phyloP scores from a whole-genome alignment of 2,329 filamentous ascomycete species.

The Orbilia quercus region DNA sequence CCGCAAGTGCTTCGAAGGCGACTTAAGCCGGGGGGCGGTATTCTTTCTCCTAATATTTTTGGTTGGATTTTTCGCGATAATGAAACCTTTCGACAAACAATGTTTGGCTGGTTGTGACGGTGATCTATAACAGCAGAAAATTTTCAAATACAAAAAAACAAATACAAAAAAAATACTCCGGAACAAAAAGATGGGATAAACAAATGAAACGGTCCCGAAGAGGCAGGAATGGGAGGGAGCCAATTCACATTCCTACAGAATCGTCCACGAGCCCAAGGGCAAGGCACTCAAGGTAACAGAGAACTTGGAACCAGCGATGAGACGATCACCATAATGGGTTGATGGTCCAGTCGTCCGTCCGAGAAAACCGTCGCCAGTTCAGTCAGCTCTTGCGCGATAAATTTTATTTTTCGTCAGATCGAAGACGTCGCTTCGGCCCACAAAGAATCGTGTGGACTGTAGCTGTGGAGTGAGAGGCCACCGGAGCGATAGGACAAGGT shows the following conservation, averaged over 20 bases:
- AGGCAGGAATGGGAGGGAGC: slow-evolving; percentile 11
- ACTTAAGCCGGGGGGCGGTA: slow-evolving; percentile 21
- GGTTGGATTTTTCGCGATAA: slow-evolving; percentile 15
- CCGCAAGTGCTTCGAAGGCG: slow-evolving; percentile 15
- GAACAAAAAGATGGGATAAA: slow-evolving; percentile 7
- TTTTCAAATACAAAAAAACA: slow-evolving; percentile 31
- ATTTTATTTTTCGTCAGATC: slow-evolving; percentile 25
- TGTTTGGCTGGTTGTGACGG: slow-evolving; percentile 5
- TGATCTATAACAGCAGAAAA: slow-evolving; percentile 29
- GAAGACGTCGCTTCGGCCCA: slow-evolving; percentile 41
- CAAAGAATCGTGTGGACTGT: slow-evolving; percentile 23
- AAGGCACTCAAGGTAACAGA: slow-evolving; percentile 46
- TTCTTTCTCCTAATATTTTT: slow-evolving; percentile 15
- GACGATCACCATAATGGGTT: slow-evolving; percentile 44
- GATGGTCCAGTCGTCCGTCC: slow-evolving; percentile 35
- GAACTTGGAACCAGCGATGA: slow-evolving; percentile 22
- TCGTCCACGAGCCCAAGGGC: slow-evolving; percentile 14
- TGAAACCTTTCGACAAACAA: slow-evolving; percentile 30
- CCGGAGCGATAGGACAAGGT: slow-evolving; percentile 42
- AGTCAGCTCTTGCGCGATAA: slow-evolving; percentile 14
- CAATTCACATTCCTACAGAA: not conserved
- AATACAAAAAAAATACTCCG: slow-evolving; percentile 9
- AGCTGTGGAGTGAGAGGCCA: slow-evolving; percentile 30
- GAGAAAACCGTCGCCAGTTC: slow-evolving; percentile 34
- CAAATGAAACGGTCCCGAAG: slow-evolving; percentile 48